Evolutionary conservation across 2,329 filamentous ascomycete genomes (phyloP).

Genomic region (Aspergillus sp.): DNA sequence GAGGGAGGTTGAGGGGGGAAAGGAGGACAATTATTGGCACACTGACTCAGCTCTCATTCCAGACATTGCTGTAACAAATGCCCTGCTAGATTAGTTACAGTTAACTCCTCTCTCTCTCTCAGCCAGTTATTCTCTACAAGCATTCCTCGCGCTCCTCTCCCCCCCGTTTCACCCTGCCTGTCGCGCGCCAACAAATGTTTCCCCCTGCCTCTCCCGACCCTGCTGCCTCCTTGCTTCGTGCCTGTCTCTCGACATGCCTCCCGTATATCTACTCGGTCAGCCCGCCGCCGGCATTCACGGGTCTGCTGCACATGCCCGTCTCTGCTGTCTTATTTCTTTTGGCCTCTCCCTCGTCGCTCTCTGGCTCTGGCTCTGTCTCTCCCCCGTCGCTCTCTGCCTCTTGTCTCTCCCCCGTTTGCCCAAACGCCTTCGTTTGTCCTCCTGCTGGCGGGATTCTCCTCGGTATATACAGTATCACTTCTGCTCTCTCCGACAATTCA

Average conservation of each 20-base stretch:
- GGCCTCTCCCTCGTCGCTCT: conserved; percentile 8
- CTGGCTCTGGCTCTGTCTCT: conserved; percentile 8
- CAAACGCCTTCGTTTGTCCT: conserved; percentile 13
- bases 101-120: too few relatives aligned
- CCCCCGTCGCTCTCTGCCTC: conserved; percentile 7
- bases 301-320: conserved; percentile 23
- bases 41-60: too few relatives aligned
- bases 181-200: not conserved
- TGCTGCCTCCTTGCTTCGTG: conserved; percentile 14
- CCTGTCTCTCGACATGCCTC: conserved; percentile 6
- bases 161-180: too few relatives aligned
- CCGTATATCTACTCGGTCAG: conserved; percentile 21
- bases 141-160: too few relatives aligned
- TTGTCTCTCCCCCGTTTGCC: conserved; percentile 9
- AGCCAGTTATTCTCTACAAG: too few relatives aligned
- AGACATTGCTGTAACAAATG: too few relatives aligned
- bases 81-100: too few relatives aligned
- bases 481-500: not conserved
- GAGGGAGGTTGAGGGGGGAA: too few relatives aligned
- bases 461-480: not conserved
- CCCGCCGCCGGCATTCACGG: conserved; percentile 20
- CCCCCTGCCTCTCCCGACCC: not conserved
- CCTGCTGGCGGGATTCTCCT: conserved; percentile 22
- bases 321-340: conserved; percentile 7
- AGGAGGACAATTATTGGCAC: too few relatives aligned